Evolutionary conservation across 768 basidiomycete species (phyloP).

Genomic region (Pisolithus orientalis): DNA sequence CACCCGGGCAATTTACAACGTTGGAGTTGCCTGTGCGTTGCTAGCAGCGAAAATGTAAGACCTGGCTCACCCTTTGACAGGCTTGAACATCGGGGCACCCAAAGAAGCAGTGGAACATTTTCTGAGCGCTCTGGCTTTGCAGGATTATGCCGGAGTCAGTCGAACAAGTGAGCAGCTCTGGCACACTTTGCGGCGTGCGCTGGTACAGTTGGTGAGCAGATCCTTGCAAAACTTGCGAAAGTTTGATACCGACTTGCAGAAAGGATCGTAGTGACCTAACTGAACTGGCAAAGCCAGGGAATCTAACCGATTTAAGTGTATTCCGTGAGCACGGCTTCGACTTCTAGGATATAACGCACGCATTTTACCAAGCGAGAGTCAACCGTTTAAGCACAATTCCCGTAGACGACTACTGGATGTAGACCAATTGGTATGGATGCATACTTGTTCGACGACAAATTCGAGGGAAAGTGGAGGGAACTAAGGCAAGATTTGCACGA

Average conservation of each 20-base stretch:
- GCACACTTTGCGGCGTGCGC: slow-evolving; percentile 80
- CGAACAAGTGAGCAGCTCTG: slow-evolving; percentile 83
- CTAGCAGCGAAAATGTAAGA: not conserved
- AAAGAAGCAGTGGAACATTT: slow-evolving; percentile 97
- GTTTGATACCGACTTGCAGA: not conserved
- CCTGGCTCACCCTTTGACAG: slow-evolving; percentile 33
- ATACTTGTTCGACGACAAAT: too few relatives aligned
- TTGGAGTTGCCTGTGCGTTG: slow-evolving; percentile 92
- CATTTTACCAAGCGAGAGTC: too few relatives aligned
- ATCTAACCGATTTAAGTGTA: slow-evolving; percentile 54
- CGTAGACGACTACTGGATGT: not conserved
- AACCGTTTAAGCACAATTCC: not conserved
- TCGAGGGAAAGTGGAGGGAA: too few relatives aligned
- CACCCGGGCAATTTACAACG: slow-evolving; percentile 95
- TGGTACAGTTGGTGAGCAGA: slow-evolving; percentile 64
- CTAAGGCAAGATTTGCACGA: too few relatives aligned
- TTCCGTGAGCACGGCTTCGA: slow-evolving; percentile 89
- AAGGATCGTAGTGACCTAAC: slow-evolving; percentile 82
- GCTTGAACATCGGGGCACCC: slow-evolving; percentile 91
- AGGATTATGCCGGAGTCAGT: slow-evolving; percentile 56
- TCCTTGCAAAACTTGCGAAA: not conserved
- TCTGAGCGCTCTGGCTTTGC: slow-evolving; percentile 74
- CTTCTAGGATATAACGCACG: slow-evolving; percentile 44
- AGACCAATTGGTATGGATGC: not conserved
- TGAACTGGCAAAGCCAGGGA: slow-evolving; percentile 59